Percentiles rank a stretch among this genome's conserved stretches.
These are phyloP conservation scores for Diaporthe ampelina DNA, from an alignment of 2,329 filamentous ascomycete genomes.

Conservation along the genomic window DNA sequence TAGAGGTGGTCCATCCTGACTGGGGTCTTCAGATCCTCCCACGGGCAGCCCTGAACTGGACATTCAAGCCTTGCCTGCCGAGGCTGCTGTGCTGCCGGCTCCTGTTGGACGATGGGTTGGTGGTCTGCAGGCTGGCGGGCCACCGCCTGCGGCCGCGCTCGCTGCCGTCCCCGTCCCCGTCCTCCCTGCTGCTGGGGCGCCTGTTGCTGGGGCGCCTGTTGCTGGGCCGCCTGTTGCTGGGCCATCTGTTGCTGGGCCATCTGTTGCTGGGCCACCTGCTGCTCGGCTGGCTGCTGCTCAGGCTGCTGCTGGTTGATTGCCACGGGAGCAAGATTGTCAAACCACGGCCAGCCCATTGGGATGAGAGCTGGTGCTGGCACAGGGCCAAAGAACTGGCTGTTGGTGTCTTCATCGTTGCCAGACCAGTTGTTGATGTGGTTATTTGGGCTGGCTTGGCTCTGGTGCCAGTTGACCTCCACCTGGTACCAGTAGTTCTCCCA, in stretches of 20 bases:
- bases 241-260: too few relatives aligned
- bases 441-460: too few relatives aligned
- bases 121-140: background rate
- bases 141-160: too few relatives aligned
- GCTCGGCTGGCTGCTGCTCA: background rate
- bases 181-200: too few relatives aligned
- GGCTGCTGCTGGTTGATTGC: too few relatives aligned
- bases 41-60: background rate
- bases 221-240: too few relatives aligned
- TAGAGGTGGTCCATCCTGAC: background rate
- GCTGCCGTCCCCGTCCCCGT: too few relatives aligned
- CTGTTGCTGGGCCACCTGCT: too few relatives aligned
- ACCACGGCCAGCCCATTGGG: background rate
- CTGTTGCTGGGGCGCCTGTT: too few relatives aligned
- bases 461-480: too few relatives aligned
- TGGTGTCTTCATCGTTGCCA: background rate
- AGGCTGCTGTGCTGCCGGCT: background rate
- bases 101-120: background rate
- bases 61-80: background rate
- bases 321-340: too few relatives aligned
- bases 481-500: too few relatives aligned
- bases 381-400: background rate
- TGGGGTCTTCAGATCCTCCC: background rate
- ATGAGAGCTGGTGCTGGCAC: background rate
- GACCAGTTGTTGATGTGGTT: background rate